Evolutionary conservation across 176 grass and related monocot species (phyloP).

Genomic region (Zea mays): Zm-B73-REFERENCE-NAM-5.0 NC_050098.1:30360001-30360500

Average conservation of each 20-base stretch:
- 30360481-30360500: slow-evolving; percentile 90
- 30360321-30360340: slow-evolving; percentile 99
- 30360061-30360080: not conserved
- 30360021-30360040: not conserved
- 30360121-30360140: not conserved
- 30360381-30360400: slow-evolving; percentile 1
- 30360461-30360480: slow-evolving; percentile 99
- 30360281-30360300: slow-evolving; percentile 63
- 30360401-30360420: not conserved
- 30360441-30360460: slow-evolving; percentile 98
- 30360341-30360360: slow-evolving; percentile 62
- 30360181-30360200: slow-evolving; percentile 99
- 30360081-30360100: not conserved
- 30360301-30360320: slow-evolving; percentile 99
- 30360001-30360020: not conserved
- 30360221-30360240: slow-evolving; percentile 28
- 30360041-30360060: not conserved
- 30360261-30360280: not conserved
- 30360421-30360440: not conserved
- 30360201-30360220: slow-evolving; percentile 74
- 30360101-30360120: not conserved
- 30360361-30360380: not conserved
- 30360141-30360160: slow-evolving; percentile 96
- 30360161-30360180: slow-evolving; percentile 98
- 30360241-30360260: slow-evolving; percentile 3